These are phyloP conservation scores for Leptographium procerum DNA, from an alignment of 2,329 filamentous ascomycete genomes.

Conservation along the genomic window DNA sequence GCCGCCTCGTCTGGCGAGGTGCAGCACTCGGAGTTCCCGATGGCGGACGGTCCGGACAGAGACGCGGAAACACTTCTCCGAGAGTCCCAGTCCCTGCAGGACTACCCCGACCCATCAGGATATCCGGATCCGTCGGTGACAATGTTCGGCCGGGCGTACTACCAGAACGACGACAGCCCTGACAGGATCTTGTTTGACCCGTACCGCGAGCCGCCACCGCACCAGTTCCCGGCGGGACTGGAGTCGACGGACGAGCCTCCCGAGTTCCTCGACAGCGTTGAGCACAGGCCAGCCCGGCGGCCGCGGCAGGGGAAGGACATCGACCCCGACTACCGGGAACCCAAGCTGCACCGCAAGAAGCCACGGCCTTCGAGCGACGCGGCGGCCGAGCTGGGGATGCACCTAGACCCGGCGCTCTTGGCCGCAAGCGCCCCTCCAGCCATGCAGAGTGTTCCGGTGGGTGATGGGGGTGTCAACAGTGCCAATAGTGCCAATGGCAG, in stretches of 20 bases:
- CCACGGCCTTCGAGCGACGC: constrained; percentile 21
- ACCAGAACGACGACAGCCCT: constrained; percentile 45
- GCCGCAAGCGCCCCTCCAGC: neutral
- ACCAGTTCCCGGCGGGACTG: constrained; percentile 27
- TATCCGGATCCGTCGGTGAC: constrained; percentile 20
- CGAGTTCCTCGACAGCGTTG: constrained; percentile 43
- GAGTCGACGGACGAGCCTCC: constrained; percentile 34
- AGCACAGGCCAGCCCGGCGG: constrained; percentile 41
- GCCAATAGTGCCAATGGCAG: neutral
- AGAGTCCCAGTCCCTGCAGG: neutral
- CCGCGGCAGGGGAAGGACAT: constrained; percentile 41
- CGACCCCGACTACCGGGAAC: constrained; percentile 40
- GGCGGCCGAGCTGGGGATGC: constrained; percentile 24
- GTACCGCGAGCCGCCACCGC: constrained; percentile 40
- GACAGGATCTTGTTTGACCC: constrained; percentile 50
- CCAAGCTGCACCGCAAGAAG: constrained; percentile 32
- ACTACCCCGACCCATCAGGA: constrained; percentile 11
- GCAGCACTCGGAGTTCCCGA: neutral
- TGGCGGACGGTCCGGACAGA: neutral
- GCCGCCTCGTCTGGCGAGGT: neutral
- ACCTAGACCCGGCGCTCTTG: constrained; percentile 43
- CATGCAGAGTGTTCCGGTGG: neutral
- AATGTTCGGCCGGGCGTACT: constrained; percentile 48
- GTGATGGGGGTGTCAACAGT: neutral
- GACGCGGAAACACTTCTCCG: neutral